A percentile compares a stretch with the other conserved stretches of the same genome.
These are phyloP conservation scores for Abelmoschus esculentus DNA, from an alignment of 345 rosid species.

Conservation along the genomic window DNA sequence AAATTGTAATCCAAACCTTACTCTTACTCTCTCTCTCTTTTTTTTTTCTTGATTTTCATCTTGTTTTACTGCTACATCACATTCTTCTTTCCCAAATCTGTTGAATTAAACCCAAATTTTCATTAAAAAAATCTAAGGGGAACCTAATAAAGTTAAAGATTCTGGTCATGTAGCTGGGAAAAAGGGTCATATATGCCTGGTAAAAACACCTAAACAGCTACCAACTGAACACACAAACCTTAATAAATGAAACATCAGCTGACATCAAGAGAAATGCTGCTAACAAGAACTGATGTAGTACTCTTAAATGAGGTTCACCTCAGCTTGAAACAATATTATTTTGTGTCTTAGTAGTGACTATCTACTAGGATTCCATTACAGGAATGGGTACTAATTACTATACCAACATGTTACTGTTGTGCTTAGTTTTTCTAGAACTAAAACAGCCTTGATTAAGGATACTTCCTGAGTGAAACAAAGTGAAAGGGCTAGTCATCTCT, in stretches of 20 bases:
- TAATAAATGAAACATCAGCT: no score
- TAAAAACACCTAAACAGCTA: no score
- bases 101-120: not conserved
- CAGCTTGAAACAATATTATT: conserved; percentile 1
- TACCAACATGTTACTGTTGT: not conserved
- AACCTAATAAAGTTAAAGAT: no score
- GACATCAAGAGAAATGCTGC: no score
- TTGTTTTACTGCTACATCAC: not conserved
- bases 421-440: not conserved
- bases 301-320: not conserved
- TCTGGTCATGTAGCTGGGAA: no score
- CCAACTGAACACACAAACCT: no score
- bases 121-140: no score
- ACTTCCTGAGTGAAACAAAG: not conserved
- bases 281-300: no score
- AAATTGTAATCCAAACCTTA: conserved; percentile 9
- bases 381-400: no score
- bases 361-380: conserved; percentile 13
- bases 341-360: not conserved
- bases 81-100: conserved; percentile 18
- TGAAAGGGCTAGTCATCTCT: not conserved
- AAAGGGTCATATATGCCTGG: no score
- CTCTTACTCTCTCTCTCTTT: no score
- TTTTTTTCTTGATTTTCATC: not conserved
- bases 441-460: not conserved